Conservation (phyloP, 2,329 filamentous ascomycete genomes). For the Pseudogymnoascus sp. region DNA sequence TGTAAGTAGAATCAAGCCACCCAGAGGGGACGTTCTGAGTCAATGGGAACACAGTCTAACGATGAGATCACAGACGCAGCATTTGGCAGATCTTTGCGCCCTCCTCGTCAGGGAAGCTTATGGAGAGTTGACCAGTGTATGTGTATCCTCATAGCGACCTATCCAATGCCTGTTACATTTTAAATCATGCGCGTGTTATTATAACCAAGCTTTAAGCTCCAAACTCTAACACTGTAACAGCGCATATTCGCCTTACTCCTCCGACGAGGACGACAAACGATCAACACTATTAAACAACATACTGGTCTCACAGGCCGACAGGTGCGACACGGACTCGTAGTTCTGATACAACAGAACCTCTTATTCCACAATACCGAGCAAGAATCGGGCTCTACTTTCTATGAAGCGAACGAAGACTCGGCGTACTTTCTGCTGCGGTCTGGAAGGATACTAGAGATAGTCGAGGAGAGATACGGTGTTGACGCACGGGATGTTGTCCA, state of each 20-base stretch:
- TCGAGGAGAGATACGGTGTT: slow-evolving; percentile 67
- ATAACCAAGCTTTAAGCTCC: not conserved
- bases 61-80: slow-evolving; percentile 49
- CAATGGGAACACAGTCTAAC: slow-evolving; percentile 13
- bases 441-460: slow-evolving; percentile 71
- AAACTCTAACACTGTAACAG: slow-evolving; percentile 40
- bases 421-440: slow-evolving; percentile 77
- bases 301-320: slow-evolving; percentile 69
- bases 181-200: slow-evolving; percentile 4
- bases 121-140: slow-evolving; percentile 85
- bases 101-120: slow-evolving; percentile 84
- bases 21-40: slow-evolving; percentile 21
- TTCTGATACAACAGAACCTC: slow-evolving; percentile 84
- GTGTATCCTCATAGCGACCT: slow-evolving; percentile 28
- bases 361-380: slow-evolving; percentile 64
- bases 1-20: slow-evolving; percentile 39
- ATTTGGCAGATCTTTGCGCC: slow-evolving; percentile 80
- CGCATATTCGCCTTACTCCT: slow-evolving; percentile 77
- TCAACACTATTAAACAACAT: slow-evolving; percentile 61
- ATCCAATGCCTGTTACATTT: not conserved
- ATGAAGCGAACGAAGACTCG: slow-evolving; percentile 74
- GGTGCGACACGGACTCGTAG: slow-evolving; percentile 71
- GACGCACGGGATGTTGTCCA: slow-evolving; percentile 68
- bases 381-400: slow-evolving; percentile 60
- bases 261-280: slow-evolving; percentile 68